These are phyloP conservation scores for Tetrapisispora arboricola DNA, from an alignment of 805 yeast genomes.

Conservation along the genomic window DNA sequence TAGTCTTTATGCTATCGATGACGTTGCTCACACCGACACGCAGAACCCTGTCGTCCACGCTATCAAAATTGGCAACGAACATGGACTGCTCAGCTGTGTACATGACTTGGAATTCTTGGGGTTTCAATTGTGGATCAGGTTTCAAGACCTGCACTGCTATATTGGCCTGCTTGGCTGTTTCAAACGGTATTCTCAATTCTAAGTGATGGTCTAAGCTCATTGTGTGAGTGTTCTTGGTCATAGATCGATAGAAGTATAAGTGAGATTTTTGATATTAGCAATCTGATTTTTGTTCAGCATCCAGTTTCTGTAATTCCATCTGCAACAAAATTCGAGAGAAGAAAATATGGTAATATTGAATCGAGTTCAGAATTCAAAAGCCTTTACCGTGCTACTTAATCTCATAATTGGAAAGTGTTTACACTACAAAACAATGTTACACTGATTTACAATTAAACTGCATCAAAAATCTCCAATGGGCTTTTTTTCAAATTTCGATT, in stretches of 20 bases:
- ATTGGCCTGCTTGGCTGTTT: slow-evolving; percentile 43
- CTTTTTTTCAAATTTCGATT: too few species aligned
- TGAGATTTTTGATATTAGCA: too few species aligned
- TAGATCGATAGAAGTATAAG: not conserved
- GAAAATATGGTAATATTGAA: too few species aligned
- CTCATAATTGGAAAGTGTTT: too few species aligned
- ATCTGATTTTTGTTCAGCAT: not conserved
- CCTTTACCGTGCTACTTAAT: too few species aligned
- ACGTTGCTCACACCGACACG: slow-evolving; percentile 79
- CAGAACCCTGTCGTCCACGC: slow-evolving; percentile 61
- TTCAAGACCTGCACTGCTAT: slow-evolving; percentile 51
- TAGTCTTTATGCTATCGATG: slow-evolving; percentile 64
- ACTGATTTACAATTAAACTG: too few species aligned
- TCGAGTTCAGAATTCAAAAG: too few species aligned
- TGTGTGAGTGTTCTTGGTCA: not conserved
- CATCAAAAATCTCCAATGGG: too few species aligned
- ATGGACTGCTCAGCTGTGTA: slow-evolving; percentile 31
- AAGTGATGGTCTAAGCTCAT: slow-evolving; percentile 2
- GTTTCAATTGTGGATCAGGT: slow-evolving; percentile 78
- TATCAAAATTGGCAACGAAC: slow-evolving; percentile 42
- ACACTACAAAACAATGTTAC: too few species aligned
- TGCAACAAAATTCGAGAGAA: too few species aligned
- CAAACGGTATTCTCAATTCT: slow-evolving; percentile 54
- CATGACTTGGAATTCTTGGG: slow-evolving; percentile 47
- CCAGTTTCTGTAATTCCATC: too few species aligned